Base-by-base conservation (phyloP, 345 rosid species). In the Populus tremula region DNA sequence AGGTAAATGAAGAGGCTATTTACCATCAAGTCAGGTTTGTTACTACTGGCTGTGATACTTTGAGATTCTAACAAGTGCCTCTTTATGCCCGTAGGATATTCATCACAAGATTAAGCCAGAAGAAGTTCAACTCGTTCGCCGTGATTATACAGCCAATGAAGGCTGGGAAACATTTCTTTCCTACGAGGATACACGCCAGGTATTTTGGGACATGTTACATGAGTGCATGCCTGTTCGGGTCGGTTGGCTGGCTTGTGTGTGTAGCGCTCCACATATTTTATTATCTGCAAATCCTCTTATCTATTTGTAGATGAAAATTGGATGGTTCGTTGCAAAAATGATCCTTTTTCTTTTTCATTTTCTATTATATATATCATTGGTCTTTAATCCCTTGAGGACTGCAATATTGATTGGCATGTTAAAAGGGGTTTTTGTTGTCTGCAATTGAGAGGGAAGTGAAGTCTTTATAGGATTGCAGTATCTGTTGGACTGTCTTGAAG, bases 131-230 rank as follows among this genome's bases (percentile, higher is more conserved):
- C 99, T 96, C 82, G 97, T 94, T 78, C 97, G 99, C 45, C 99
- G 98, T 80, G 99, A 96, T 87, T 96, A 92, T 82, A 90, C 88
- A 39, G 99, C 99, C 71, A 96, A 96, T 84, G 93, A 92, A 86
- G 97, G 99, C 69, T 96, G 99, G 99, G 99, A 96, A 86, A 92
- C 97, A 68, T 96, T 96, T 83, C 89, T 96, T 70, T 96, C 99
- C 5, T 94, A 94, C 13, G 99, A 96, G 86, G 99, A 96, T 89
- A 89, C 94, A 38, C 91, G 82, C 18, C 98, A 94, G 98, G 99
- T 94, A 90, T 73, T 53, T 72, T 56, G 47, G 56, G 21, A 49
- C 67, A 39, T 39, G 77, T 70, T 39, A 33, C 62, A 2, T 43
- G 29, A 54, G 18, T 62, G 72, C 35, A 12, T 69, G 29, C 71